Evolutionary conservation across 192 early-diverging fungal genomes (phyloP), one percentile per base, ranked within the genome.

Genomic region (Piromyces finnis): DNA sequence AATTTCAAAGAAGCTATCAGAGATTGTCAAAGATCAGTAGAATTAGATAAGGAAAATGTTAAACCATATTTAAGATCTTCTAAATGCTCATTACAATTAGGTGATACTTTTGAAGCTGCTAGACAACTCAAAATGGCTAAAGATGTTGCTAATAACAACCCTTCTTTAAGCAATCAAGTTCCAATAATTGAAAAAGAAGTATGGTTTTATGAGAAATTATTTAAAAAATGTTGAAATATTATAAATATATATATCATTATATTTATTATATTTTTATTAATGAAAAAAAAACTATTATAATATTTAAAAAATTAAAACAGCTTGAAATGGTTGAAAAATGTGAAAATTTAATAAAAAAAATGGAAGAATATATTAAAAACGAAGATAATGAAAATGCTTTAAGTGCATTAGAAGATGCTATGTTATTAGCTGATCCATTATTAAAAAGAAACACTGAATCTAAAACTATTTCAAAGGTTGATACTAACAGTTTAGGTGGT

Each of bases 51-150:
- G 27, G 77, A 81, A 29, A 89, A 89, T 78, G 80, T 86, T 30
- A 95, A 95, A 83, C 89, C 90, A 39, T 87, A 89, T 35, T 80
- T 90, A 59, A 88, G 94, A 79, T 90, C 87, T 27, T 90, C 89
- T 29, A 95, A 95, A 85, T 91, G 92, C 78, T 86, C 91, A 28
- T 78, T 95, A 79, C 84, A 89, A 82, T 82, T 94, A 78, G 94
- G 93, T 78, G 87, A 94, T 77, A 80, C 92, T 29, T 86, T 84
- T 37, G 93, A 94, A 32, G 88, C 94, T 2, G 77, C 79, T n/a
- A 32, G 39, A 77, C 39, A 80, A 79, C 51, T 68, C n/a, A 68
- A 68, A 68, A 68, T 68, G 51, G 51, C 51, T 9, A 27, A 26
- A 11, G 7, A 7, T 11, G 29, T 41, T 29, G 78, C 29, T 14